These are phyloP conservation scores for Colletotrichum ledebouriae DNA, from an alignment of 2,329 filamentous ascomycete genomes.

Conservation along the genomic window DNA sequence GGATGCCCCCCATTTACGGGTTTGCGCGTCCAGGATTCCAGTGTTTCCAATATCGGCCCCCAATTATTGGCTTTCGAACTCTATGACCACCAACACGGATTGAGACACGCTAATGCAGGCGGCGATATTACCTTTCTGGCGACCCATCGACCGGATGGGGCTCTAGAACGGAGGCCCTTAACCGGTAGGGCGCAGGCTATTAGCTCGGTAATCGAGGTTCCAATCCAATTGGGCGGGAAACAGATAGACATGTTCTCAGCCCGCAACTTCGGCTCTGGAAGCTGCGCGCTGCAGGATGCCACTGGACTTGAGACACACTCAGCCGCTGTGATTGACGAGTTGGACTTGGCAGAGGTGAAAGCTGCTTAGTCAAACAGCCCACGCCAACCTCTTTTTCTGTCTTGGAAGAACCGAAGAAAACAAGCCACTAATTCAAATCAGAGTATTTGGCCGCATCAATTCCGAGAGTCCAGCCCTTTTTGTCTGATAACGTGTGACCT, in stretches of 20 bases:
- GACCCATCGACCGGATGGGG: constrained; percentile 14
- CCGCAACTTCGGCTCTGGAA: background rate
- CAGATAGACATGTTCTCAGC: constrained; percentile 9
- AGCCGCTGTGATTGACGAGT: background rate
- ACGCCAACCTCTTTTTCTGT: background rate
- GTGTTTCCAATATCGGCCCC: constrained; percentile 28
- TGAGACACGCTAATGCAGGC: constrained; percentile 35
- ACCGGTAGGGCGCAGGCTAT: no score
- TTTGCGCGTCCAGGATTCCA: constrained; percentile 4
- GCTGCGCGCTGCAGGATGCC: background rate
- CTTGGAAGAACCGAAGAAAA: background rate
- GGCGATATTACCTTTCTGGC: constrained; percentile 34
- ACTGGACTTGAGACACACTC: constrained; percentile 17
- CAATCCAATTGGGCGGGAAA: background rate
- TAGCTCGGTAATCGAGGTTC: background rate
- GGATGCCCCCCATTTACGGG: background rate
- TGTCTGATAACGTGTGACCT: no score
- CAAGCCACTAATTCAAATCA: background rate
- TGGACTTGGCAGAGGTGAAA: background rate
- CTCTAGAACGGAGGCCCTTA: constrained; percentile 19
- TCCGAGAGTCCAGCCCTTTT: no score
- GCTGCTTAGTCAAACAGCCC: constrained; percentile 16
- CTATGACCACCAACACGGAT: constrained; percentile 23
- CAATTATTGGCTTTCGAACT: constrained; percentile 17
- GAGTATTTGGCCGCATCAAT: background rate